Evolutionary conservation across 805 yeast species (phyloP), one percentile per base, ranked within the genome.

Genomic region (Candida railenensis): DNA sequence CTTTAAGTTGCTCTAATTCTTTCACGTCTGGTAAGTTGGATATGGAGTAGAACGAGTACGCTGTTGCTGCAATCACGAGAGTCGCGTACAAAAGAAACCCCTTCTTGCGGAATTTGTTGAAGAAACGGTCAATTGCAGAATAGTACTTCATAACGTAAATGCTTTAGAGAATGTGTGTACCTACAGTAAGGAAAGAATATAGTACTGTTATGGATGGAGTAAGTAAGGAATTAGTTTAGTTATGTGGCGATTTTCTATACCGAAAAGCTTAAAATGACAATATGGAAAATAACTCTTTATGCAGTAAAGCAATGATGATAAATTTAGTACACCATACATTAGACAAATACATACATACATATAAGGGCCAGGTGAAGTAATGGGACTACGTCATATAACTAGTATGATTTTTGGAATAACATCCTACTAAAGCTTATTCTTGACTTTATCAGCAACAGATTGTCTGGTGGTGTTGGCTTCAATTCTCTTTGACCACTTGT

Each of bases 61-160:
- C 54, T 14, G 67, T 58, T 14, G 67, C 58, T 14, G 50, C 60
- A 16, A 69, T 47, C 8, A 72, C 58, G 8, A 72, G 34, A 3
- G 63, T 56, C 3, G 71, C 52, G 47, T 66, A 72, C 18, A 69
- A 30, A 47, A 66, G 65, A 43, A 70, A 65, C 7, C 73, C 69
- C 34, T 63, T 64, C 41, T 67, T 59, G 53, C 63, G 65, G 48
- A 67, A 45, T 48, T 51, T 53, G 51, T 59, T 59, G 45, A 68
- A 52, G 18, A 57, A 51, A 32, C 66, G 52, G 45, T 69, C 71
- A 9, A 71, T 47, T 11, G 64, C 58, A 4, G 73, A 60, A 34
- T 34, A 48, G 22, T 34, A 34, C 30, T 25, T 25, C 30, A 25
- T n/a, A n/a, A n/a, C n/a, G n/a, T n/a, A n/a, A n/a, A n/a, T n/a